Evolutionary conservation across 2,329 filamentous ascomycete species (phyloP).

Genomic region (Bipolaris bicolor): DNA sequence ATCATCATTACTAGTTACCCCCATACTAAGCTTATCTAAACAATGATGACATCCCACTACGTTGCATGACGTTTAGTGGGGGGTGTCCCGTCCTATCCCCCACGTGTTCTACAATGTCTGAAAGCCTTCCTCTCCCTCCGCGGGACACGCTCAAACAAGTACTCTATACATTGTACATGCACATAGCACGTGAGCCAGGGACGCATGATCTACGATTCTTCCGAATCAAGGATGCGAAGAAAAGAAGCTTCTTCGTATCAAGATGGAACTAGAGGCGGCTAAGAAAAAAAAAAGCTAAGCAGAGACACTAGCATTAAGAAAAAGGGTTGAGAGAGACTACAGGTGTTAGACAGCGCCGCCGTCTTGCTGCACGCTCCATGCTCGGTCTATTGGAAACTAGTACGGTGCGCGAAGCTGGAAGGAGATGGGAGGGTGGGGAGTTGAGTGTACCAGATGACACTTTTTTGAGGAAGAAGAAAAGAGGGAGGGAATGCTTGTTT

Average conservation of each 20-base stretch:
- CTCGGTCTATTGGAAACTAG: neutral
- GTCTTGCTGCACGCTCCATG: neutral
- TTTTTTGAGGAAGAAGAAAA: constrained; percentile 8
- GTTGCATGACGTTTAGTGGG: neutral
- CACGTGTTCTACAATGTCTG: neutral
- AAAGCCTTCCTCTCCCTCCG: neutral
- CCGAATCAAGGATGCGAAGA: too few relatives aligned
- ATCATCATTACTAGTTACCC: neutral
- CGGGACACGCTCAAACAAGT: neutral
- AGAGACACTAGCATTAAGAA: neutral
- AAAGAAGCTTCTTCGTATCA: too few relatives aligned
- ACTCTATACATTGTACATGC: too few relatives aligned
- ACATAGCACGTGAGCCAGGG: too few relatives aligned
- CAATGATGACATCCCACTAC: neutral
- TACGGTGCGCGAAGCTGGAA: neutral
- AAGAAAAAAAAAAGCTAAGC: neutral
- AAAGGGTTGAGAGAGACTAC: too few relatives aligned
- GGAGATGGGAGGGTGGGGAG: constrained; percentile 4
- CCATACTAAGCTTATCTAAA: neutral
- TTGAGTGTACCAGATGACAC: constrained; percentile 28
- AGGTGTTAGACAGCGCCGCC: too few relatives aligned
- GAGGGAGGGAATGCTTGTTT: constrained; percentile 6
- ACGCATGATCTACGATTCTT: too few relatives aligned
- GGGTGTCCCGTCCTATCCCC: neutral
- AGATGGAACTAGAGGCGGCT: too few relatives aligned